Conservation (phyloP, 805 yeast genomes). For the Yarrowia alimentaria region DNA sequence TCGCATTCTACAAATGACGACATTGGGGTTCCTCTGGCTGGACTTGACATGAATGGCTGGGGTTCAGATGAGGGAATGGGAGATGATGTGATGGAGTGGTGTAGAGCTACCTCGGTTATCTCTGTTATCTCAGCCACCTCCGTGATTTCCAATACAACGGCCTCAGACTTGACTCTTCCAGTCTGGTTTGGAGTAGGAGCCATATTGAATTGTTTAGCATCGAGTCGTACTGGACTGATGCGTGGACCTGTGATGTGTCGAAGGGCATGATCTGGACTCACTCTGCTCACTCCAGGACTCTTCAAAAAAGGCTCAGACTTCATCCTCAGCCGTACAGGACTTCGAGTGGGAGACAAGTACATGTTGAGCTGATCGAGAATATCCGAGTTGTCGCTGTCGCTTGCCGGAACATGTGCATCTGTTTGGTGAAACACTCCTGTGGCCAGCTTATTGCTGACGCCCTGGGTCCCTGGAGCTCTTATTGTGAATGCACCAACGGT, state of each 20-base stretch:
- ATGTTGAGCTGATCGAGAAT: constrained; percentile 17
- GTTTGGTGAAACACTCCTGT: constrained; percentile 8
- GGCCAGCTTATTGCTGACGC: not conserved
- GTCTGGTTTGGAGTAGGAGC: too few relatives aligned
- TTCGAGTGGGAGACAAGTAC: constrained; percentile 4
- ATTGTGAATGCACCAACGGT: not conserved
- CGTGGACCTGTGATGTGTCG: too few relatives aligned
- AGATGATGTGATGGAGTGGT: not conserved
- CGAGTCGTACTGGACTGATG: too few relatives aligned
- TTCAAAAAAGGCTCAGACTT: too few relatives aligned
- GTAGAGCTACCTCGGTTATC: too few relatives aligned
- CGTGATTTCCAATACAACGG: too few relatives aligned
- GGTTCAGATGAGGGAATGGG: constrained; percentile 7
- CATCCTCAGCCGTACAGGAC: not conserved
- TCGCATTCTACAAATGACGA: too few relatives aligned
- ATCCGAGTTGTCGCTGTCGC: constrained; percentile 12
- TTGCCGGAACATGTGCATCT: constrained; percentile 7
- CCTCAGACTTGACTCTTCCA: too few relatives aligned
- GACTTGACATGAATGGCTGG: constrained; percentile 21
- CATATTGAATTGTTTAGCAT: too few relatives aligned
- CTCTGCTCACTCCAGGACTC: not conserved
- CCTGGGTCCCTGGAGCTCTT: constrained; percentile 16
- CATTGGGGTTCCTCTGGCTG: not conserved
- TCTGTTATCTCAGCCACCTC: too few relatives aligned
- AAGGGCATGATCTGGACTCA: too few relatives aligned